A percentile compares a stretch with the other conserved stretches of the same genome.
Evolutionary conservation across 2,329 filamentous ascomycete species (phyloP).

Genomic region (Ophiognomonia clavigignenti-juglandacearum): DNA sequence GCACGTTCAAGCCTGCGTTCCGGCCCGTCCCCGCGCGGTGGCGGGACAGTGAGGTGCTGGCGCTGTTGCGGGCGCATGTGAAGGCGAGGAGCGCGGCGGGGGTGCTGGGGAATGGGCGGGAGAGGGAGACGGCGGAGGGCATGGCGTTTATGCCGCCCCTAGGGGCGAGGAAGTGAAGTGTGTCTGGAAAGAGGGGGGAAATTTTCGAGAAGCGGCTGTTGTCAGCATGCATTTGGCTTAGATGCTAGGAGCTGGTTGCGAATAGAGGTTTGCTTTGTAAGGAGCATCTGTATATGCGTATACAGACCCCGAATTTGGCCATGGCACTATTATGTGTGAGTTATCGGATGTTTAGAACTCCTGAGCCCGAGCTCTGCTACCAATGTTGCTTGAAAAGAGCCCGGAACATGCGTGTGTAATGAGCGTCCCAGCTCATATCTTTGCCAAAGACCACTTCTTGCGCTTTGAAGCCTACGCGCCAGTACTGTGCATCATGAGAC

Average conservation of each 20-base stretch:
- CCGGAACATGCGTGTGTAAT: too few relatives aligned
- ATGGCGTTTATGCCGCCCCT: conserved; percentile 57
- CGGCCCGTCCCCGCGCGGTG: conserved; percentile 82
- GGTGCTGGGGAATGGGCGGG: conserved; percentile 33
- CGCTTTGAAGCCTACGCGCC: too few relatives aligned
- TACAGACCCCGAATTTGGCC: not conserved
- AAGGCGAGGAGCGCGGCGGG: conserved; percentile 61
- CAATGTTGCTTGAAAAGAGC: too few relatives aligned
- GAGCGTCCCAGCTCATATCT: too few relatives aligned
- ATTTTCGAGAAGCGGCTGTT: too few relatives aligned
- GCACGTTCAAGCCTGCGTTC: conserved; percentile 91
- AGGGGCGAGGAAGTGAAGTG: conserved; percentile 8
- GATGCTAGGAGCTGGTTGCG: not conserved
- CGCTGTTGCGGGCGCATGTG: conserved; percentile 76
- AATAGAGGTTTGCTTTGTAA: not conserved
- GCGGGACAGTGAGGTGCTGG: conserved; percentile 76
- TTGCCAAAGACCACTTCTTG: too few relatives aligned
- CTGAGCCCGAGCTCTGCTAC: conserved; percentile 2
- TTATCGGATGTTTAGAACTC: conserved; percentile 1
- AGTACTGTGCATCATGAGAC: too few relatives aligned
- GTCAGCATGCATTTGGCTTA: too few relatives aligned
- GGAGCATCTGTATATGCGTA: not conserved
- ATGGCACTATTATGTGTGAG: not conserved
- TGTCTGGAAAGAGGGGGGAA: not conserved
- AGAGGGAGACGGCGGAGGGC: conserved; percentile 30